Evolutionary conservation across 495 filamentous ascomycete species (phyloP).

Genomic region (Halenospora varia): DNA sequence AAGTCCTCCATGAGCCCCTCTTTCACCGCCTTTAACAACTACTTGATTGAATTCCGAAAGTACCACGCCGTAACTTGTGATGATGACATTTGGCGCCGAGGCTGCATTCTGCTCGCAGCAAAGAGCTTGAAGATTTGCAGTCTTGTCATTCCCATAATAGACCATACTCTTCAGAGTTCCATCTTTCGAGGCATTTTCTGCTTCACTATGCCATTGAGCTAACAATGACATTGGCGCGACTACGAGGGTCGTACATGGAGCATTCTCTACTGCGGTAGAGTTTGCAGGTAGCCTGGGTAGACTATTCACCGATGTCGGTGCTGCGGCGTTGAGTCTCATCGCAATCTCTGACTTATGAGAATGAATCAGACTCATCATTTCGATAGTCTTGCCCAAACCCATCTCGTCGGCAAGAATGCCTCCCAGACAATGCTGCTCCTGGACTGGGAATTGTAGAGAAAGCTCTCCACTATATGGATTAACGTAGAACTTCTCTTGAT

Average conservation of each 20-base stretch:
- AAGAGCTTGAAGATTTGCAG: constrained; percentile 65
- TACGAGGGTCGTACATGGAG: constrained; percentile 89
- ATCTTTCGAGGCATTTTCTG: constrained; percentile 76
- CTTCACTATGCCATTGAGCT: constrained; percentile 94
- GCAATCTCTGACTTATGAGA: constrained; percentile 64
- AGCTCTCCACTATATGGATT: constrained; percentile 96
- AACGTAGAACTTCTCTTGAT: constrained; percentile 77
- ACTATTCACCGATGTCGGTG: constrained; percentile 42
- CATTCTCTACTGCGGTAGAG: constrained; percentile 51
- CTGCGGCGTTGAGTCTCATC: constrained; percentile 21
- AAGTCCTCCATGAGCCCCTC: constrained; percentile 61
- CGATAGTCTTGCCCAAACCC: constrained; percentile 92
- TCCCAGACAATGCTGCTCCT: constrained; percentile 92
- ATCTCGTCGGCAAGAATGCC: constrained; percentile 93
- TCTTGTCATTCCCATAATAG: constrained; percentile 89
- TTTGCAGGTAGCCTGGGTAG: constrained; percentile 56
- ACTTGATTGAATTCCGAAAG: constrained; percentile 84
- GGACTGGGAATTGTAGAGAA: constrained; percentile 85
- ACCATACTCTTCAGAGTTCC: constrained; percentile 79
- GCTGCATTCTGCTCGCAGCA: constrained; percentile 71
- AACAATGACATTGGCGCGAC: constrained; percentile 93
- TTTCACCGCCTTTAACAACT: constrained; percentile 48
- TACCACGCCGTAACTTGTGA: constrained; percentile 93
- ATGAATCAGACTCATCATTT: constrained; percentile 94
- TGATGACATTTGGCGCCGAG: constrained; percentile 80